Evolutionary conservation across 805 yeast species (phyloP).

Genomic region (Lachancea waltii): DNA sequence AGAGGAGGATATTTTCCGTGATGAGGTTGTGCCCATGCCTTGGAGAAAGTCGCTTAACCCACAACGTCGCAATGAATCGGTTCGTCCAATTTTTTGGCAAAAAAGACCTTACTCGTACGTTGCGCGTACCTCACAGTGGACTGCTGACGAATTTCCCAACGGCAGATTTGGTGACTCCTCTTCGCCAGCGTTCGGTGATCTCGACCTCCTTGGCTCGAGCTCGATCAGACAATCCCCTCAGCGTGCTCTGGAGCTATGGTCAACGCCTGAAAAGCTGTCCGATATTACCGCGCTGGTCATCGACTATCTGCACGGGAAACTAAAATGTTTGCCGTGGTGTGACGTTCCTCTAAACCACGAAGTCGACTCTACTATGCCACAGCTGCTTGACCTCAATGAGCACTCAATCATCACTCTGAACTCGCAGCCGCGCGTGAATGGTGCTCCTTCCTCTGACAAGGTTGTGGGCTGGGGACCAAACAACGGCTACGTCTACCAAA

Average conservation of each 20-base stretch:
- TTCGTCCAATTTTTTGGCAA: conserved; percentile 95
- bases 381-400: conserved; percentile 57
- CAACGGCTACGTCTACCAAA: conserved; percentile 89
- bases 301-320: conserved; percentile 62
- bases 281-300: conserved; percentile 62
- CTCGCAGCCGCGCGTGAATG: conserved; percentile 91
- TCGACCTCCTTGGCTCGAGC: conserved; percentile 74
- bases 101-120: conserved; percentile 86
- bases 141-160: conserved; percentile 90
- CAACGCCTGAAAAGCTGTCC: conserved; percentile 53
- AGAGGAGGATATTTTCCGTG: conserved; percentile 33
- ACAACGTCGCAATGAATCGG: conserved; percentile 67
- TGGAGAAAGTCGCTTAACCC: conserved; percentile 90
- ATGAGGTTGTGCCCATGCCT: conserved; percentile 43
- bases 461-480: conserved; percentile 93
- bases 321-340: conserved; percentile 85
- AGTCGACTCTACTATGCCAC: conserved; percentile 51
- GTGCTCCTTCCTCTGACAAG: conserved; percentile 61
- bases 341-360: conserved; percentile 84
- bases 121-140: conserved; percentile 79
- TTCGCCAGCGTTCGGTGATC: conserved; percentile 93
- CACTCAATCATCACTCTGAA: conserved; percentile 75
- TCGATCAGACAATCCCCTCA: conserved; percentile 77
- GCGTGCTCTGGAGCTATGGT: conserved; percentile 84
- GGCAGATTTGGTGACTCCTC: conserved; percentile 98